Conservation (phyloP, 2,329 filamentous ascomycete species). For the Botrytis fragariae region DNA sequence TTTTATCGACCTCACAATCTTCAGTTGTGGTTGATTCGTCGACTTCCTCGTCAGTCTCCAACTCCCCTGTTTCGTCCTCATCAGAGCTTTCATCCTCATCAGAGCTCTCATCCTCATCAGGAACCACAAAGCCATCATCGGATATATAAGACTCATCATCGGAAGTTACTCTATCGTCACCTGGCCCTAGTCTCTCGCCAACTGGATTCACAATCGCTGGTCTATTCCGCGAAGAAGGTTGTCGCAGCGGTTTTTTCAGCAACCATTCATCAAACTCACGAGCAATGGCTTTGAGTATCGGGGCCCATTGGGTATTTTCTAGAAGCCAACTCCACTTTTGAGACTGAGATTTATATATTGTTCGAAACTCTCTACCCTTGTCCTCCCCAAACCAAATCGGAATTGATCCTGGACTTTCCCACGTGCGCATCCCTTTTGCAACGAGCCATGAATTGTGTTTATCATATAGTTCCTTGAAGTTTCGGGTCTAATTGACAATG, state of each 20-base stretch:
- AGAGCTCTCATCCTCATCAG: background rate
- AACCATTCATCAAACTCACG: background rate
- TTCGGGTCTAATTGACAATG: background rate
- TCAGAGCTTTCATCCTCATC: background rate
- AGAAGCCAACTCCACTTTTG: background rate
- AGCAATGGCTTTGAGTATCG: slow-evolving; percentile 11
- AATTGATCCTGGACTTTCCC: slow-evolving; percentile 7
- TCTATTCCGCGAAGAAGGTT: background rate
- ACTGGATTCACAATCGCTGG: background rate
- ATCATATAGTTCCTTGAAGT: background rate
- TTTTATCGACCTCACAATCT: background rate
- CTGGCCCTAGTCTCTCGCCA: background rate
- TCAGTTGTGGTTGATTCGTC: background rate
- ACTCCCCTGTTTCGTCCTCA: background rate
- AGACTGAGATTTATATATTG: background rate
- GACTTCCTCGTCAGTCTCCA: background rate
- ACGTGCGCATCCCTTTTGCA: background rate
- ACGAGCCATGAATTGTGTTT: background rate
- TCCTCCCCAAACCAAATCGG: slow-evolving; percentile 13
- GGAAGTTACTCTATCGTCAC: background rate
- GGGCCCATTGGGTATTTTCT: background rate
- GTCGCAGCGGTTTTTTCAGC: background rate
- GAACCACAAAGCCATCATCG: slow-evolving; percentile 1
- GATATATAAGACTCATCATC: background rate
- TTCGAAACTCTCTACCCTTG: slow-evolving; percentile 5